phyloP scores from a whole-genome alignment of 345 rosid species.

The Streptanthus diversifolius region DNA sequence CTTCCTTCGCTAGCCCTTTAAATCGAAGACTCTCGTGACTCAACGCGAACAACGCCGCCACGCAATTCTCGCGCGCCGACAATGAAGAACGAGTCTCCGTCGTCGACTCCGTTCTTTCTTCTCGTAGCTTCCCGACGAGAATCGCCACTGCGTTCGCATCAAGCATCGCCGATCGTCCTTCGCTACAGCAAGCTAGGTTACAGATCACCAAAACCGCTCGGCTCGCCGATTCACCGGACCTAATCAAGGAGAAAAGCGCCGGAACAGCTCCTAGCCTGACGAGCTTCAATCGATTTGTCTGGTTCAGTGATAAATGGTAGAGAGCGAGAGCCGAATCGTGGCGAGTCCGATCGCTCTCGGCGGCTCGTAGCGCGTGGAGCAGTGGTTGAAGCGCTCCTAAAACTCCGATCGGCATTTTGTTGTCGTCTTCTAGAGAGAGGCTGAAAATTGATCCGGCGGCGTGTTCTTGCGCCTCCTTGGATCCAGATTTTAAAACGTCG shows the following conservation, averaged over 20 bases:
- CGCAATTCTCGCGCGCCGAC: slow-evolving; percentile 57
- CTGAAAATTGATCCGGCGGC: slow-evolving; percentile 80
- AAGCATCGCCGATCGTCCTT: slow-evolving; percentile 62
- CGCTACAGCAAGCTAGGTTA: slow-evolving; percentile 62
- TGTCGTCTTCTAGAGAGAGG: slow-evolving; percentile 72
- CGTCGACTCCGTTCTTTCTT: slow-evolving; percentile 29
- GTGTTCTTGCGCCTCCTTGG: slow-evolving; percentile 67
- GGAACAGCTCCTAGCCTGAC: slow-evolving; percentile 62
- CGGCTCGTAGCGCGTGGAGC: slow-evolving; percentile 48
- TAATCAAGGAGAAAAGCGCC: slow-evolving; percentile 52
- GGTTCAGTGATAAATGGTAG: slow-evolving; percentile 64
- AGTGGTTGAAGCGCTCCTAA: slow-evolving; percentile 79
- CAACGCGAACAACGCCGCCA: slow-evolving; percentile 58
- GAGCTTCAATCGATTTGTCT: slow-evolving; percentile 61
- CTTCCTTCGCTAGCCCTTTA: slow-evolving; percentile 63
- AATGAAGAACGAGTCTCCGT: slow-evolving; percentile 21
- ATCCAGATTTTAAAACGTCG: slow-evolving; percentile 62
- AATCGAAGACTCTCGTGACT: slow-evolving; percentile 70
- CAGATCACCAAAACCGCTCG: slow-evolving; percentile 56
- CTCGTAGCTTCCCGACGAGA: slow-evolving; percentile 54
- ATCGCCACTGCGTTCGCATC: slow-evolving; percentile 65
- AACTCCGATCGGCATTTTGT: slow-evolving; percentile 76
- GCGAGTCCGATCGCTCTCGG: slow-evolving; percentile 57
- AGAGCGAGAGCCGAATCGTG: slow-evolving; percentile 70
- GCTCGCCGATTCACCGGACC: slow-evolving; percentile 42